Evolutionary conservation across 2,329 filamentous ascomycete species (phyloP).

Genomic region (Penicillium palitans): DNA sequence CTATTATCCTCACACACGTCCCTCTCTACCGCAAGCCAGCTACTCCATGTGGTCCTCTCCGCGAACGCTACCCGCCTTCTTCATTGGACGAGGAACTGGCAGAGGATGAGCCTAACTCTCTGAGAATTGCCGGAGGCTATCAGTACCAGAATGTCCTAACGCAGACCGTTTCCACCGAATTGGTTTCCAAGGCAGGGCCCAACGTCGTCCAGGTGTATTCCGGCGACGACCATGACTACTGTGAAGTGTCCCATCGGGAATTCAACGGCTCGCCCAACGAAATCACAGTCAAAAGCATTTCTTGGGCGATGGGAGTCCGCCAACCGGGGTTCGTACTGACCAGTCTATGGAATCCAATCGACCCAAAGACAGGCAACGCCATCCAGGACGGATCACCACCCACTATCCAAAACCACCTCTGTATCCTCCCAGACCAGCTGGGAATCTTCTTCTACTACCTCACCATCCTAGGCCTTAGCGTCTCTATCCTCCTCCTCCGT

Average conservation of each 20-base stretch:
- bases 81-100: constrained; percentile 58
- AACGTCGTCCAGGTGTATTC: constrained; percentile 86
- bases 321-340: constrained; percentile 83
- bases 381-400: constrained; percentile 22
- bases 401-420: constrained; percentile 86
- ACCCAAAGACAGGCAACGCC: constrained; percentile 48
- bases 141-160: constrained; percentile 96
- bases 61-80: constrained; percentile 78
- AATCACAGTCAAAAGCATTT: constrained; percentile 93
- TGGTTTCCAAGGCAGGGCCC: constrained; percentile 71
- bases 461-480: constrained; percentile 58
- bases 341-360: constrained; percentile 89
- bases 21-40: constrained; percentile 79
- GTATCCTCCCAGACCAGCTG: constrained; percentile 84
- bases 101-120: constrained; percentile 71
- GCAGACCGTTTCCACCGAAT: constrained; percentile 69
- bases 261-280: constrained; percentile 66
- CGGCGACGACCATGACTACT: constrained; percentile 97
- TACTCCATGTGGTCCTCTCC: constrained; percentile 81
- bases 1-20: constrained; percentile 86
- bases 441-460: constrained; percentile 79
- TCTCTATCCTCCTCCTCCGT: constrained; percentile 50
- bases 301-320: constrained; percentile 93
- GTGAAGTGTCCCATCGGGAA: constrained; percentile 76
- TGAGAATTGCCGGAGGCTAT: constrained; percentile 76